phyloP scores from a whole-genome alignment of 1,284 basidiomycete species.

The Apiotrichum gracile region DNA sequence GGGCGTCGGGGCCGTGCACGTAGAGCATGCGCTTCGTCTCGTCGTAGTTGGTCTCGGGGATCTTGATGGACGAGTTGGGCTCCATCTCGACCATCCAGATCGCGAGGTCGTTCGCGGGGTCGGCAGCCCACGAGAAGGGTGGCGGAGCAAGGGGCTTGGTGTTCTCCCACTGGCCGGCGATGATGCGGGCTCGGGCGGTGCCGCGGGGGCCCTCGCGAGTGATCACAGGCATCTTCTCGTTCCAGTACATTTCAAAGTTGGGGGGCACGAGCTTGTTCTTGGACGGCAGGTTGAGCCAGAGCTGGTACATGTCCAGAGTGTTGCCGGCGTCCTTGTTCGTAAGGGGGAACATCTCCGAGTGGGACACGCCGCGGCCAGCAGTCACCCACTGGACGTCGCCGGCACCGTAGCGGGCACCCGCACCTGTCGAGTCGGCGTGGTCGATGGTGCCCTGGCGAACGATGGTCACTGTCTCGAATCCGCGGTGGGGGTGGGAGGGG shows the following conservation, averaged over 20 bases:
- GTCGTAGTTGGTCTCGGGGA: conserved; percentile 3
- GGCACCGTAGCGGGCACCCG: conserved; percentile 6
- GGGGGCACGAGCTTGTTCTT: conserved; percentile 3
- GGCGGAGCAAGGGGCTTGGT: conserved; percentile 1
- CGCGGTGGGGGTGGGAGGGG: conserved; percentile 10
- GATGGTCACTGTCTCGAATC: conserved; percentile 9
- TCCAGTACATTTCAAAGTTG: conserved; percentile 14
- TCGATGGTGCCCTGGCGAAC: conserved; percentile 8
- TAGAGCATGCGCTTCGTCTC: conserved; percentile 8
- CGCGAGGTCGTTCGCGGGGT: conserved; percentile 8
- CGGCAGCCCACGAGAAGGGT: conserved; percentile 3
- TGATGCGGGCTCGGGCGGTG: conserved; percentile 1
- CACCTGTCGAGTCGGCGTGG: conserved; percentile 9
- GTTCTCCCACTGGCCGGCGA: conserved; percentile 4
- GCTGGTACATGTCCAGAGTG: conserved; percentile 11
- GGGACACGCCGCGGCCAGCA: conserved; percentile 8
- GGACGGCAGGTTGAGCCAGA: conserved; percentile 12
- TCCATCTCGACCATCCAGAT: conserved; percentile 11
- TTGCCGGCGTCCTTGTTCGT: not conserved
- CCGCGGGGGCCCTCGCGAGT: not conserved
- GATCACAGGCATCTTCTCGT: conserved; percentile 6
- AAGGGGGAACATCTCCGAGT: conserved; percentile 14
- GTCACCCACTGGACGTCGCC: conserved; percentile 18
- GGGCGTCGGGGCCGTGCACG: conserved; percentile 6
- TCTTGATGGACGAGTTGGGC: conserved; percentile 2